Percentiles rank a stretch among this genome's conserved stretches.
Evolutionary conservation across 495 filamentous ascomycete species (phyloP).

Genomic region (Daldinia vernicosa): DNA sequence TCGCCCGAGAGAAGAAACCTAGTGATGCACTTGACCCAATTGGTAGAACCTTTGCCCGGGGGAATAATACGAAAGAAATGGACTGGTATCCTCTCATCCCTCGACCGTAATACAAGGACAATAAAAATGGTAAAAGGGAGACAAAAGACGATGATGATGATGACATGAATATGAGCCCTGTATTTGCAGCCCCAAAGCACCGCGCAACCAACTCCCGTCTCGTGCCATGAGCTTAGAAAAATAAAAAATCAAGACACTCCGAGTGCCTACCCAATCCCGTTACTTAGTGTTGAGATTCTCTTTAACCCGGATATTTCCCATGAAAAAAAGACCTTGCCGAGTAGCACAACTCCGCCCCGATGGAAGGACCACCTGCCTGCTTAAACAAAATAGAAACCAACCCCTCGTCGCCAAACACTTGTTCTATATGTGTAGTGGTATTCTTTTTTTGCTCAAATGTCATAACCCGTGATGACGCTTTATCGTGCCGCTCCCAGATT

Average conservation of each 20-base stretch:
- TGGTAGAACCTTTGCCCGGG: slow-evolving; percentile 35
- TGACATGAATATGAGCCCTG: slow-evolving; percentile 48
- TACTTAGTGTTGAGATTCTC: slow-evolving; percentile 47
- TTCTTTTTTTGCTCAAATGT: slow-evolving; percentile 48
- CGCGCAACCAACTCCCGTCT: slow-evolving; percentile 47
- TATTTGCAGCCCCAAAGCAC: slow-evolving; percentile 49
- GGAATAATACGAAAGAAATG: slow-evolving; percentile 39
- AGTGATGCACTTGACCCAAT: slow-evolving; percentile 33
- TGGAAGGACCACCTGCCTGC: slow-evolving; percentile 46
- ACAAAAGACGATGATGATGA: slow-evolving; percentile 19
- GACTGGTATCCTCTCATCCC: slow-evolving; percentile 34
- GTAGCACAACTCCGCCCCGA: slow-evolving; percentile 46
- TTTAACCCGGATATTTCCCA: slow-evolving; percentile 46
- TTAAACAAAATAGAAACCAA: slow-evolving; percentile 44
- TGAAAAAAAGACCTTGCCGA: slow-evolving; percentile 44
- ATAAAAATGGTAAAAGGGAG: slow-evolving; percentile 11
- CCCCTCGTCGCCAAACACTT: slow-evolving; percentile 49
- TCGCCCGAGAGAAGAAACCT: slow-evolving; percentile 22
- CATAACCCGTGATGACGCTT: slow-evolving; percentile 51
- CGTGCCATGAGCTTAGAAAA: slow-evolving; percentile 47
- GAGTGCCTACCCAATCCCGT: slow-evolving; percentile 43
- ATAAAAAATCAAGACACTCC: slow-evolving; percentile 41
- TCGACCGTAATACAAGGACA: slow-evolving; percentile 40
- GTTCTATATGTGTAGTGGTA: slow-evolving; percentile 49
- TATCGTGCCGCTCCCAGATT: slow-evolving; percentile 51